Evolutionary conservation across 176 grass and related monocot species (phyloP).

Genomic region (Chloris gayana): DNA sequence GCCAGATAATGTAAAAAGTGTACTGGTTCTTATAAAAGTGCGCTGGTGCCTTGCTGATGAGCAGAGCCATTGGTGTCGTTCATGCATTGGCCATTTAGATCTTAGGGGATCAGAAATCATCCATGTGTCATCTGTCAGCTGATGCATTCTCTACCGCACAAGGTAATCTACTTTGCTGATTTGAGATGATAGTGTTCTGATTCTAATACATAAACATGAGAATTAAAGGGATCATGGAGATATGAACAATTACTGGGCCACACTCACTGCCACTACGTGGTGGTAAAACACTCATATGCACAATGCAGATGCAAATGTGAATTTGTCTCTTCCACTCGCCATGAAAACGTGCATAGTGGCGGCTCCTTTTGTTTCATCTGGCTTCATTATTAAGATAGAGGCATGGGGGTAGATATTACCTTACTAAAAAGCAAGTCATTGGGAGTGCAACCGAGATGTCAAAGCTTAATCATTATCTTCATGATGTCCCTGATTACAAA

Average conservation of each 20-base stretch:
- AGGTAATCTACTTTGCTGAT: neutral
- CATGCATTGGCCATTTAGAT: neutral
- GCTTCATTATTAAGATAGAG: constrained; percentile 3
- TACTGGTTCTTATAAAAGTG: neutral
- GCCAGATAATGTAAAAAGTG: neutral
- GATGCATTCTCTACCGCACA: neutral
- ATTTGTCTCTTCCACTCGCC: neutral
- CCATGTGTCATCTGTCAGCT: neutral
- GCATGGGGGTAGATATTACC: neutral
- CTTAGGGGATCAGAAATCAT: neutral
- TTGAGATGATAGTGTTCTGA: neutral
- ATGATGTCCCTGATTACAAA: neutral
- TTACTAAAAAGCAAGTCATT: neutral
- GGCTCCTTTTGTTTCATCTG: neutral
- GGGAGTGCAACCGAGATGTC: neutral
- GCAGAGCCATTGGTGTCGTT: neutral
- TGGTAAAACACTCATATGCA: neutral
- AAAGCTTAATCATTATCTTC: neutral
- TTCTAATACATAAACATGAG: neutral
- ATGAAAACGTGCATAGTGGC: neutral
- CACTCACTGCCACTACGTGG: neutral
- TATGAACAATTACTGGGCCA: neutral
- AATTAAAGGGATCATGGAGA: neutral
- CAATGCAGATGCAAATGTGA: neutral
- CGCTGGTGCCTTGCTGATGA: neutral